These are phyloP conservation scores for Dactylellina drechsleri DNA, from an alignment of 2,329 filamentous ascomycete genomes.

Conservation along the genomic window DNA sequence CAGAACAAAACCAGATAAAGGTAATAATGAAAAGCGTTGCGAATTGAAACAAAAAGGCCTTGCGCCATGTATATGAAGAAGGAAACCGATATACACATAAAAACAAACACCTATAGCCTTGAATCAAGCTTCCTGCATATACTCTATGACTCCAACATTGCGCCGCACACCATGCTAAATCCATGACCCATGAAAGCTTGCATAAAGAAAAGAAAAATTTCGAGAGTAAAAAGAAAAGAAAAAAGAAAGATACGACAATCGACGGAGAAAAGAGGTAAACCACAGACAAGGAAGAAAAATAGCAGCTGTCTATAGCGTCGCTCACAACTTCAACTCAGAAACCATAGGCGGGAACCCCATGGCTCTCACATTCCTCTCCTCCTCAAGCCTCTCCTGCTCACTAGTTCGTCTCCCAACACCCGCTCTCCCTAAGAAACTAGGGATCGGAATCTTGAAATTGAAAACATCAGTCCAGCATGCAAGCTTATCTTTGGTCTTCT, in stretches of 20 bases:
- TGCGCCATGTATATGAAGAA: background rate
- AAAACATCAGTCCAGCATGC: slow-evolving; percentile 25
- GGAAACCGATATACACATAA: background rate
- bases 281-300: background rate
- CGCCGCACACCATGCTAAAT: slow-evolving; percentile 12
- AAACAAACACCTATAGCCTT: background rate
- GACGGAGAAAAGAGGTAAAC: background rate
- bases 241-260: no score
- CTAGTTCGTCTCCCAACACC: slow-evolving; percentile 6
- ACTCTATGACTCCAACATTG: background rate
- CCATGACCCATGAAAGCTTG: background rate
- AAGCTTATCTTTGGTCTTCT: background rate
- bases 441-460: slow-evolving; percentile 47
- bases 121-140: background rate
- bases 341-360: slow-evolving; percentile 58
- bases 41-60: no score
- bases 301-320: background rate
- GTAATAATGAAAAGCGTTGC: no score
- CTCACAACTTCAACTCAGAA: slow-evolving; percentile 54
- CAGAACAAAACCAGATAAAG: no score
- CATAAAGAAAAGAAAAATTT: background rate
- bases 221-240: background rate
- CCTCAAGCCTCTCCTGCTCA: slow-evolving; percentile 55
- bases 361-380: slow-evolving; percentile 57
- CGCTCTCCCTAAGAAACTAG: slow-evolving; percentile 25